Percentiles rank a stretch among this genome's conserved stretches.
Evolutionary conservation across 805 yeast genomes (phyloP).

Genomic region (Cyberlindnera euphorbiiphila): DNA sequence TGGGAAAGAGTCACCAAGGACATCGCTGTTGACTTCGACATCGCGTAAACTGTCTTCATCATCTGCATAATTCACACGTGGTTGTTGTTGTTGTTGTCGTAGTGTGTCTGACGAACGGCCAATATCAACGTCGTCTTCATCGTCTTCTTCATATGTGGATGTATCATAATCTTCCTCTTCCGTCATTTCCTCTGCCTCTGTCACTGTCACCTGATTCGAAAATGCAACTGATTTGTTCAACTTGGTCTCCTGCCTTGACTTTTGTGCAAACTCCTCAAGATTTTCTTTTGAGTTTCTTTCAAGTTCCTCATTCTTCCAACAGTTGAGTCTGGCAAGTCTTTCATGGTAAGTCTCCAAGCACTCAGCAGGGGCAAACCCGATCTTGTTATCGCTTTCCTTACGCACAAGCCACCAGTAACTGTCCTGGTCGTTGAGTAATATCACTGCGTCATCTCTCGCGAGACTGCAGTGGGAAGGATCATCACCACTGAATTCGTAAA

Average conservation of each 20-base stretch:
- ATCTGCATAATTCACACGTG: constrained; percentile 4
- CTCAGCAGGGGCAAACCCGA: constrained; percentile 97
- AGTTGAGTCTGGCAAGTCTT: constrained; percentile 84
- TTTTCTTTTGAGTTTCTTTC: constrained; percentile 22
- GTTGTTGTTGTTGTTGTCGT: not conserved
- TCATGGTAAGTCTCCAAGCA: constrained; percentile 88
- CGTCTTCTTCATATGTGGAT: constrained; percentile 12
- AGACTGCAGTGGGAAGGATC: constrained; percentile 89
- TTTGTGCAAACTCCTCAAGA: constrained; percentile 5
- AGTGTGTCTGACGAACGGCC: not conserved
- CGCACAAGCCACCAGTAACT: constrained; percentile 95
- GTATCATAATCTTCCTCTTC: constrained; percentile 13
- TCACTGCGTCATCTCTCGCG: constrained; percentile 75
- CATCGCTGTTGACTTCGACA: constrained; percentile 21
- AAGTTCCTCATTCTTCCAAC: constrained; percentile 81
- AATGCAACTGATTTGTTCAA: constrained; percentile 24
- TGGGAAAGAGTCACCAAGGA: constrained; percentile 21
- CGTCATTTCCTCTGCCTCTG: constrained; percentile 13
- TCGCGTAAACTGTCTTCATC: constrained; percentile 12
- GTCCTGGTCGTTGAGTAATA: constrained; percentile 81
- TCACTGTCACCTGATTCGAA: constrained; percentile 14
- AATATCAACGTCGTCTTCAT: constrained; percentile 20
- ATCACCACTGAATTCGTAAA: constrained; percentile 85
- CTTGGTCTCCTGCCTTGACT: constrained; percentile 4
- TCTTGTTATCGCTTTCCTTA: constrained; percentile 52